Percentiles rank a stretch among this genome's conserved stretches.
Conservation (phyloP, 2,329 filamentous ascomycete genomes). For the Stachybotrys chlorohalonatus region DNA sequence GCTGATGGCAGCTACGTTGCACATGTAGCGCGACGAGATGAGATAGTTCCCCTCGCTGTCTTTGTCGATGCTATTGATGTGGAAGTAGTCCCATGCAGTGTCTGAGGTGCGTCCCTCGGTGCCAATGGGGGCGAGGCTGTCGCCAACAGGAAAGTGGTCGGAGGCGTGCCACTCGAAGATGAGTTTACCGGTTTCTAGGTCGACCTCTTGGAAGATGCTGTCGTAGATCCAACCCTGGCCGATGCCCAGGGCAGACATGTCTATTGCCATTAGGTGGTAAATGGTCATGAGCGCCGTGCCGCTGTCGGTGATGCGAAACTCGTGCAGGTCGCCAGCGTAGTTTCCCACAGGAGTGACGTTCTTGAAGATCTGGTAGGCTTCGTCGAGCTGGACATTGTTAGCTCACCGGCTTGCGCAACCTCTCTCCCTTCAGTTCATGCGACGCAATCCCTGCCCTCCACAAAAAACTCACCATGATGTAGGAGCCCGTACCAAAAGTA, state of each 20-base stretch:
- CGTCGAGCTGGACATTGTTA: constrained; percentile 14
- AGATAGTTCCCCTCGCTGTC: constrained; percentile 20
- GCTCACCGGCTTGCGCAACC: neutral
- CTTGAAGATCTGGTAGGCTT: constrained; percentile 17
- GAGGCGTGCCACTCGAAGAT: constrained; percentile 31
- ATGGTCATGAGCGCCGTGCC: constrained; percentile 30
- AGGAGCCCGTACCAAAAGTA: constrained; percentile 34
- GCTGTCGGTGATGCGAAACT: constrained; percentile 29
- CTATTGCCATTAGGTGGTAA: constrained; percentile 19
- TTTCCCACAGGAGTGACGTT: constrained; percentile 13
- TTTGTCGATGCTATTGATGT: constrained; percentile 28
- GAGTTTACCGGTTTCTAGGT: constrained; percentile 33
- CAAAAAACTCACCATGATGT: constrained; percentile 30
- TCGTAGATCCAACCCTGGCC: constrained; percentile 19
- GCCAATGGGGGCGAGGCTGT: constrained; percentile 7
- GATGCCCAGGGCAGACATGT: constrained; percentile 14
- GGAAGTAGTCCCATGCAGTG: constrained; percentile 16
- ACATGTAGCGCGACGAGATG: constrained; percentile 13
- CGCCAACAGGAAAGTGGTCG: constrained; percentile 8
- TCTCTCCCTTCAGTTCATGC: neutral
- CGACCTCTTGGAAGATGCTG: constrained; percentile 24
- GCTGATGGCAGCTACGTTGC: constrained; percentile 17
- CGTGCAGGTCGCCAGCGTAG: constrained; percentile 21
- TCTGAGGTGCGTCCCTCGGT: constrained; percentile 1
- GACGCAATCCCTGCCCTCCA: neutral